These are phyloP conservation scores for Pisolithus thermaeus DNA, from an alignment of 1,284 basidiomycete genomes.

Conservation along the genomic window DNA sequence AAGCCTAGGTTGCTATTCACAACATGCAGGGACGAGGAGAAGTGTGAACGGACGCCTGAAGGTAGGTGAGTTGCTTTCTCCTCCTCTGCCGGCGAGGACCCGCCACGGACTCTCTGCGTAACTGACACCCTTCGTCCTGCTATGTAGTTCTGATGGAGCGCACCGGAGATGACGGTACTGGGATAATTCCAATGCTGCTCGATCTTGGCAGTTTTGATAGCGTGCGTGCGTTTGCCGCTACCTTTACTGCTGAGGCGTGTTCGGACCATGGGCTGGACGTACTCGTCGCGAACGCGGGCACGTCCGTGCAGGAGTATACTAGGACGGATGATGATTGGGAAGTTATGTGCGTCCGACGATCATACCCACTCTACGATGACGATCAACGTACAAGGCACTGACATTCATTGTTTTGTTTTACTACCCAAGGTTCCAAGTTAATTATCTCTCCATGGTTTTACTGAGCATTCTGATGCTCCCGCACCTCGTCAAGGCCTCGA, in stretches of 20 bases:
- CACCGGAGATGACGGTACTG: neutral
- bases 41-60: conserved; percentile 15
- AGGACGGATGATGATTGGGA: conserved; percentile 19
- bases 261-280: conserved; percentile 11
- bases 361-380: neutral
- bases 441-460: conserved; percentile 25
- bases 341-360: conserved; percentile 9
- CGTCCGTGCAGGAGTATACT: conserved; percentile 6
- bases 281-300: conserved; percentile 21
- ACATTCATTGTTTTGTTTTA: conserved; percentile 13
- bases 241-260: conserved; percentile 10
- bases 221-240: conserved; percentile 20
- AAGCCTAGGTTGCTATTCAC: conserved; percentile 19
- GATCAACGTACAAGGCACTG: neutral
- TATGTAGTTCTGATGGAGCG: conserved; percentile 14
- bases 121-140: neutral
- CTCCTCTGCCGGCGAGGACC: neutral
- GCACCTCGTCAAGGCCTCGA: conserved; percentile 16
- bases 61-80: conserved; percentile 10
- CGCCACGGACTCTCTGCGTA: neutral
- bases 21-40: conserved; percentile 19
- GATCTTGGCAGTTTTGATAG: conserved; percentile 18
- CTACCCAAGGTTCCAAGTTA: conserved; percentile 22
- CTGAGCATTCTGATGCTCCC: conserved; percentile 24
- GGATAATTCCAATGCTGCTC: conserved; percentile 15